Conservation (phyloP, 75 land plant genomes). For the Pinus albicaulis region DNA sequence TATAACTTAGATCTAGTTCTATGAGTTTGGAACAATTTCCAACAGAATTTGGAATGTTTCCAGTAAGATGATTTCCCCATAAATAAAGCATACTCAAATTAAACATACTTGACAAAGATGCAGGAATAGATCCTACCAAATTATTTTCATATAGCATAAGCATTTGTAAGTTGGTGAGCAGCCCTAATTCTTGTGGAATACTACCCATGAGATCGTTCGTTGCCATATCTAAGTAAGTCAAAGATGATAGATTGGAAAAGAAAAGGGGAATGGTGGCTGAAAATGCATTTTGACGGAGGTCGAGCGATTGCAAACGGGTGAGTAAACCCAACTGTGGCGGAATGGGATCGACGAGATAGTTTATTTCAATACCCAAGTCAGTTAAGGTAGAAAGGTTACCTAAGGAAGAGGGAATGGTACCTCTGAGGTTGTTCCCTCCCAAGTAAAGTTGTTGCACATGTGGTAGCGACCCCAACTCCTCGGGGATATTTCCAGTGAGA, state of each 20-base stretch:
- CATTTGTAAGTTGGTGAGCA: conserved; percentile 5
- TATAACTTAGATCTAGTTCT: conserved; percentile 7
- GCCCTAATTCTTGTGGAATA: conserved; percentile 20
- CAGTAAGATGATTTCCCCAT: conserved; percentile 12
- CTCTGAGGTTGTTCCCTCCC: conserved; percentile 13
- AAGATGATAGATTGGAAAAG: conserved; percentile 6
- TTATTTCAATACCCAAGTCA: conserved; percentile 4
- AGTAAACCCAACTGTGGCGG: conserved; percentile 21
- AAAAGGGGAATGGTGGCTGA: conserved; percentile 14
- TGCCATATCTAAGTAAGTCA: conserved; percentile 19
- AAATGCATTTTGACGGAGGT: conserved; percentile 1
- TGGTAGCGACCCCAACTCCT: background rate
- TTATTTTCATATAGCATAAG: too few species aligned
- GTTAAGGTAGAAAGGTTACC: conserved; percentile 12
- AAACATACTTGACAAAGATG: too few species aligned
- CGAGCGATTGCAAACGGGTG: background rate
- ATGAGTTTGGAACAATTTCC: conserved; percentile 14
- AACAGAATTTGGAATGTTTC: conserved; percentile 9
- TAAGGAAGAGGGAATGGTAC: conserved; percentile 14
- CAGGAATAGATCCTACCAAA: too few species aligned
- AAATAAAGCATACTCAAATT: background rate
- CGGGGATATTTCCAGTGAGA: conserved; percentile 7
- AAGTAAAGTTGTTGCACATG: conserved; percentile 1
- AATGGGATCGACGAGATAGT: conserved; percentile 15
- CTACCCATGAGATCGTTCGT: conserved; percentile 31